phyloP scores from a whole-genome alignment of 768 basidiomycete genomes.

The Lactarius pseudohatsudake region DNA sequence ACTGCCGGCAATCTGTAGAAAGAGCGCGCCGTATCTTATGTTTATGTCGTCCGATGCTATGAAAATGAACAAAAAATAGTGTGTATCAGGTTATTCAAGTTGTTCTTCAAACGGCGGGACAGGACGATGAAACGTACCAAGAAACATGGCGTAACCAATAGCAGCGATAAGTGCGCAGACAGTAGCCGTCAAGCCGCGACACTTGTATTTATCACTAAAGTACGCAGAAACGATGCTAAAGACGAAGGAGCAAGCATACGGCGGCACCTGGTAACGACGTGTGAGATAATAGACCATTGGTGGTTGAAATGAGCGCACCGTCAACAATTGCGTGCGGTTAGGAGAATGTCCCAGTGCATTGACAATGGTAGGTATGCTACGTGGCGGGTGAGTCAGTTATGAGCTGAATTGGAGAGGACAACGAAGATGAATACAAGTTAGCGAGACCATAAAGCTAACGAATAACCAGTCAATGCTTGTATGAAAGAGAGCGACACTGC shows the following conservation, averaged over 20 bases:
- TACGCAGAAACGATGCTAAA: background rate
- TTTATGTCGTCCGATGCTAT: background rate
- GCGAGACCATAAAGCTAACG: constrained; percentile 29
- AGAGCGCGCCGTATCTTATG: background rate
- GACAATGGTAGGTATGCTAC: constrained; percentile 33
- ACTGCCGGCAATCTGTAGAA: background rate
- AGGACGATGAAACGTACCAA: background rate
- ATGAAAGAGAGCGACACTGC: background rate
- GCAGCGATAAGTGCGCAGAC: background rate
- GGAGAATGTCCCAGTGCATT: constrained; percentile 34
- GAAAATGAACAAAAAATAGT: background rate
- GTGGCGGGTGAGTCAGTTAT: constrained; percentile 5
- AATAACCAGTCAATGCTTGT: background rate
- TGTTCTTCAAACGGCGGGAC: background rate
- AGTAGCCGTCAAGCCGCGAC: background rate
- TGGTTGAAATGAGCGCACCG: constrained; percentile 23
- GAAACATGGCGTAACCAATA: constrained; percentile 22
- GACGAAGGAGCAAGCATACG: background rate
- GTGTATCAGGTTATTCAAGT: background rate
- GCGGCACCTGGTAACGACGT: background rate
- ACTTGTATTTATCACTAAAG: background rate
- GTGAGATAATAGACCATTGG: background rate
- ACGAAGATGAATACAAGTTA: constrained; percentile 27
- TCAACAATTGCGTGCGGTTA: constrained; percentile 35
- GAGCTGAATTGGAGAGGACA: background rate